phyloP scores from a whole-genome alignment of 78 protist species.

The Mastigamoeba balamuthi region DNA sequence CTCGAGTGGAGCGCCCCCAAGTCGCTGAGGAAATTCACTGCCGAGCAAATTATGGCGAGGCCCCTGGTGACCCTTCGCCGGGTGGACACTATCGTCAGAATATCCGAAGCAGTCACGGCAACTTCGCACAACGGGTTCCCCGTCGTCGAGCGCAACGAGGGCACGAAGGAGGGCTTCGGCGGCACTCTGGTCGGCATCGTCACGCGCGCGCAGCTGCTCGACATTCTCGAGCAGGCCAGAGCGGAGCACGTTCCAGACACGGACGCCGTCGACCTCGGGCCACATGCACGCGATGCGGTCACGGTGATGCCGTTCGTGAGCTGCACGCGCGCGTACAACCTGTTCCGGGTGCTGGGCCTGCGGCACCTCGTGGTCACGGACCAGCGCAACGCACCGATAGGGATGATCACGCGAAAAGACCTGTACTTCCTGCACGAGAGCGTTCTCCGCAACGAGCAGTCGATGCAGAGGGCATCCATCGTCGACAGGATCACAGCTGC shows the following conservation, averaged over 20 bases:
- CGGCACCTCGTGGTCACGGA: constrained; percentile 17
- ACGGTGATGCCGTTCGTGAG: neutral
- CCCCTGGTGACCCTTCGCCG: neutral
- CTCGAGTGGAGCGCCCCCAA: neutral
- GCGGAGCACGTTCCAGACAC: no score
- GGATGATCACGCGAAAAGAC: constrained; percentile 6
- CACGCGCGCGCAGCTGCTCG: neutral
- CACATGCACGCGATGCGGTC: neutral
- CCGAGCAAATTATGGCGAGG: neutral
- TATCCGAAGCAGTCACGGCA: neutral
- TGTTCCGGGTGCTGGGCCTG: constrained; percentile 10
- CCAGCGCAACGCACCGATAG: neutral
- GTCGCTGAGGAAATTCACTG: neutral
- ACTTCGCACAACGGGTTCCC: constrained; percentile 7
- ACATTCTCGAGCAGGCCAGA: neutral
- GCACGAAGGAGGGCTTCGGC: neutral
- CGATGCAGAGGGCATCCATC: neutral
- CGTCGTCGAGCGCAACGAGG: neutral
- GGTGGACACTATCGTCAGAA: neutral
- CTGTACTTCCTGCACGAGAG: neutral
- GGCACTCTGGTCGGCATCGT: neutral
- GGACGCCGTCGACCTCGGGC: constrained; percentile 6
- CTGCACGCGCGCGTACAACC: neutral
- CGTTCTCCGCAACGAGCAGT: neutral
- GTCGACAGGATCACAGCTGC: neutral